These are phyloP conservation scores for Ziziphus jujuba DNA, from an alignment of 306 rosid genomes.

Conservation along the genomic window DNA sequence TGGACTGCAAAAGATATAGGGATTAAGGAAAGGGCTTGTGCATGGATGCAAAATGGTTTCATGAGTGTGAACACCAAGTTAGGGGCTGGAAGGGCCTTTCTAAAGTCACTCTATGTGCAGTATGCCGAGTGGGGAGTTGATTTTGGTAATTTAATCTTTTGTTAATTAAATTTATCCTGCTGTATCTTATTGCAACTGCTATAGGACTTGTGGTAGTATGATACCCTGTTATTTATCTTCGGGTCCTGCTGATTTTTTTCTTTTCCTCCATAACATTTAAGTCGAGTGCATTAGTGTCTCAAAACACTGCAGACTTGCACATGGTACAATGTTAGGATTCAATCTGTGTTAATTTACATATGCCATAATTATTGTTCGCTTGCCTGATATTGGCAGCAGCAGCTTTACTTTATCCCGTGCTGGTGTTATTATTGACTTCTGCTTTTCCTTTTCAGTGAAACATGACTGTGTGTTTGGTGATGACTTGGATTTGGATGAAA, in stretches of 20 bases:
- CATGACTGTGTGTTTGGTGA: conserved; percentile 94
- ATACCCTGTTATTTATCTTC: neutral
- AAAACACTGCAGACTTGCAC: neutral
- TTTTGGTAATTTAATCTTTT: conserved; percentile 56
- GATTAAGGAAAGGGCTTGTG: conserved; percentile 65
- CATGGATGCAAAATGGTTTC: conserved; percentile 90
- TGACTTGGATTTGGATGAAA: conserved; percentile 81
- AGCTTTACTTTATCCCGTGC: conserved; percentile 3
- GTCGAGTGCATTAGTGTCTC: neutral
- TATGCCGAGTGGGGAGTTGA: conserved; percentile 96
- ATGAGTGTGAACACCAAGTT: conserved; percentile 79
- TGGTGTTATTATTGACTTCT: conserved; percentile 23
- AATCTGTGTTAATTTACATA: neutral
- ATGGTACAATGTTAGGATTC: conserved; percentile 3
- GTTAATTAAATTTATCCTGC: conserved; percentile 22
- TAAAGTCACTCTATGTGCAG: conserved; percentile 79
- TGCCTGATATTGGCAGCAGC: conserved; percentile 5
- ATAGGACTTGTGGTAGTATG: neutral
- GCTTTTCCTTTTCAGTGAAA: conserved; percentile 64
- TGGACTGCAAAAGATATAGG: conserved; percentile 89
- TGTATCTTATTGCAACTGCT: conserved; percentile 7
- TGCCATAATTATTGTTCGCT: conserved; percentile 8
- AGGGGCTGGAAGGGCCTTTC: conserved; percentile 88
- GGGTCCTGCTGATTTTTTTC: neutral
- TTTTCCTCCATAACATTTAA: neutral